A percentile compares a stretch with the other conserved stretches of the same genome.
Evolutionary conservation across 257 asterid genomes (phyloP).

Genomic region (Echites panduratus): DNA sequence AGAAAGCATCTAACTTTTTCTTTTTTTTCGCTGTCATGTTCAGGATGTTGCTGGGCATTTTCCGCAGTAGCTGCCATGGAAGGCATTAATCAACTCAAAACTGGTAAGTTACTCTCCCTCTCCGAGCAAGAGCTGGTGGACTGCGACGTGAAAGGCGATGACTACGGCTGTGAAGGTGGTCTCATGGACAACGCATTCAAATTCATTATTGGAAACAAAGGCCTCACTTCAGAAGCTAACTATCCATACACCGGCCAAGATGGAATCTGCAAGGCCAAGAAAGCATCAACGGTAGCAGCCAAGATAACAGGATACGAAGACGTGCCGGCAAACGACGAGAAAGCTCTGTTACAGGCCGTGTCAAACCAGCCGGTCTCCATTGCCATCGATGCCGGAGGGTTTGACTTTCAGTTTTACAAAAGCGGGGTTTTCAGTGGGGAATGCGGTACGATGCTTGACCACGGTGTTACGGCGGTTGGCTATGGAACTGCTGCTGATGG

Average conservation of each 20-base stretch:
- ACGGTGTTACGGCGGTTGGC: slow-evolving; percentile 36
- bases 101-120: slow-evolving; percentile 21
- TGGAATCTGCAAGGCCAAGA: slow-evolving; percentile 23
- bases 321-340: slow-evolving; percentile 34
- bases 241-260: slow-evolving; percentile 31
- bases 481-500: slow-evolving; percentile 32
- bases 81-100: slow-evolving; percentile 21
- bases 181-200: slow-evolving; percentile 27
- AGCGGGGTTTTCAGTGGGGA: slow-evolving; percentile 30
- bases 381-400: slow-evolving; percentile 29
- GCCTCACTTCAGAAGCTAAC: slow-evolving; percentile 25
- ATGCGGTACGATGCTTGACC: slow-evolving; percentile 35
- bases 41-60: slow-evolving; percentile 35
- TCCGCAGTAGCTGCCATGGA: slow-evolving; percentile 33
- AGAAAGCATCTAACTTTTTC: too few species aligned
- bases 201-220: slow-evolving; percentile 19
- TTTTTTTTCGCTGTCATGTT: not conserved
- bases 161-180: slow-evolving; percentile 26
- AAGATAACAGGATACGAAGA: slow-evolving; percentile 32
- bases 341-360: slow-evolving; percentile 32
- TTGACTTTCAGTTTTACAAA: slow-evolving; percentile 29
- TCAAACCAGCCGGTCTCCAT: slow-evolving; percentile 38
- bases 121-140: slow-evolving; percentile 33
- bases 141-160: slow-evolving; percentile 22
- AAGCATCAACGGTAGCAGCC: slow-evolving; percentile 18